phyloP scores from a whole-genome alignment of 768 basidiomycete species.

The Stropharia rugosoannulata region DNA sequence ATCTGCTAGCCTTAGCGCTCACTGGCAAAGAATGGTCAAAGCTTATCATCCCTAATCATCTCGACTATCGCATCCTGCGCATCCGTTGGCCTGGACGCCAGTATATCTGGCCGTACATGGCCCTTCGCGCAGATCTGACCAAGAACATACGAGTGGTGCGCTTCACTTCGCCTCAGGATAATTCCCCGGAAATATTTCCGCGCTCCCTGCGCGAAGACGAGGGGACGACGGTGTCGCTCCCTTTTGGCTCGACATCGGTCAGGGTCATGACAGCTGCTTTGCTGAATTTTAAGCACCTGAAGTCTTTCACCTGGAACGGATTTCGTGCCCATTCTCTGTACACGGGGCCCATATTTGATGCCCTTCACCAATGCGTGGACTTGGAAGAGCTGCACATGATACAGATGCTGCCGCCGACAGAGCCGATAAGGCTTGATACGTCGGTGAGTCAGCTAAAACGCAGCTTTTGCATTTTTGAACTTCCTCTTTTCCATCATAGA shows the following conservation, averaged over 20 bases:
- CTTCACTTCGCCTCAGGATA: neutral
- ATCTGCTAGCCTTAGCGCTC: slow-evolving; percentile 14
- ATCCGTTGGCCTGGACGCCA: slow-evolving; percentile 8
- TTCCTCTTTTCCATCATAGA: neutral
- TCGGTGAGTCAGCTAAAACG: slow-evolving; percentile 3
- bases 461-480: neutral
- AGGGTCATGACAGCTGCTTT: slow-evolving; percentile 8
- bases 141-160: slow-evolving; percentile 18
- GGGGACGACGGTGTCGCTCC: neutral
- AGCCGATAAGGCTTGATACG: neutral
- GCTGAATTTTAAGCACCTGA: slow-evolving; percentile 6
- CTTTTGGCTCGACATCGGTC: neutral
- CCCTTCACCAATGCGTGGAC: slow-evolving; percentile 5
- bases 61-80: slow-evolving; percentile 23
- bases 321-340: neutral
- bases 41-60: slow-evolving; percentile 23
- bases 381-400: slow-evolving; percentile 11
- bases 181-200: neutral
- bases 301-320: slow-evolving; percentile 10
- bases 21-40: slow-evolving; percentile 15
- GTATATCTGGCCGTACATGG: slow-evolving; percentile 24
- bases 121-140: slow-evolving; percentile 20
- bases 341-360: slow-evolving; percentile 4
- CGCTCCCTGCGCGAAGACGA: neutral
- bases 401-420: neutral